Percentiles rank a stretch among this genome's conserved stretches.
These are phyloP conservation scores for Cryptosporidium meleagridis DNA, from an alignment of 169 alveolate species.

Conservation along the genomic window DNA sequence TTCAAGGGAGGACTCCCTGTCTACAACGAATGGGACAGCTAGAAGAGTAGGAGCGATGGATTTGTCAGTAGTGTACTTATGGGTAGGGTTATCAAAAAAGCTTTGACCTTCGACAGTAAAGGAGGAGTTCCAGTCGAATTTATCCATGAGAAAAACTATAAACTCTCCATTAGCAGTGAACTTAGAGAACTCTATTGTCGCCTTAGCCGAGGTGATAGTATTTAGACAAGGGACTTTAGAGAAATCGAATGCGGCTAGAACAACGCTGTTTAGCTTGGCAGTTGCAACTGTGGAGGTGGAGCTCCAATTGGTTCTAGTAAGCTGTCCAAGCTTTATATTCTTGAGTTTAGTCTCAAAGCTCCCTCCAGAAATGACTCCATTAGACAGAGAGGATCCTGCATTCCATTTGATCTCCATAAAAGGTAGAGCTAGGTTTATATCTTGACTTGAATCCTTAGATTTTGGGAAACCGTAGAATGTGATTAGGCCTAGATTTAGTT, in stretches of 20 bases:
- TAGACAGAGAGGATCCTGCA: slow-evolving; percentile 31
- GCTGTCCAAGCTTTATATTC: slow-evolving; percentile 1
- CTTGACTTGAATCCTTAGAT: not conserved
- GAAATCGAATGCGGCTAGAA: slow-evolving; percentile 26
- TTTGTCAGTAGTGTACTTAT: not conserved
- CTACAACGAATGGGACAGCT: slow-evolving; percentile 43
- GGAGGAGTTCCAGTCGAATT: slow-evolving; percentile 63
- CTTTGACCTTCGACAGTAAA: slow-evolving; percentile 38
- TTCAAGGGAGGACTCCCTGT: slow-evolving; percentile 30
- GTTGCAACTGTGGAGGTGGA: slow-evolving; percentile 28
- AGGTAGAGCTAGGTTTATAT: slow-evolving; percentile 21
- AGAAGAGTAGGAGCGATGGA: slow-evolving; percentile 47
- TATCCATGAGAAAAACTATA: slow-evolving; percentile 10
- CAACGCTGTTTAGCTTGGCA: slow-evolving; percentile 33
- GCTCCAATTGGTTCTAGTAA: slow-evolving; percentile 18
- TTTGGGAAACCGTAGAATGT: slow-evolving; percentile 13
- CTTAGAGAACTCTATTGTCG: slow-evolving; percentile 39
- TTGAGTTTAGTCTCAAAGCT: slow-evolving; percentile 12
- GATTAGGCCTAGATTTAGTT: slow-evolving; percentile 8
- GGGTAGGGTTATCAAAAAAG: slow-evolving; percentile 32
- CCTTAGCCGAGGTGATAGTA: slow-evolving; percentile 29
- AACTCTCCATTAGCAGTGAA: slow-evolving; percentile 51
- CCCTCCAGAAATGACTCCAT: slow-evolving; percentile 53
- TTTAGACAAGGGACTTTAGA: slow-evolving; percentile 51
- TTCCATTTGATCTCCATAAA: slow-evolving; percentile 44